These are phyloP conservation scores for Ascochyta pisi DNA, from an alignment of 2,329 filamentous ascomycete species.

Conservation along the genomic window DNA sequence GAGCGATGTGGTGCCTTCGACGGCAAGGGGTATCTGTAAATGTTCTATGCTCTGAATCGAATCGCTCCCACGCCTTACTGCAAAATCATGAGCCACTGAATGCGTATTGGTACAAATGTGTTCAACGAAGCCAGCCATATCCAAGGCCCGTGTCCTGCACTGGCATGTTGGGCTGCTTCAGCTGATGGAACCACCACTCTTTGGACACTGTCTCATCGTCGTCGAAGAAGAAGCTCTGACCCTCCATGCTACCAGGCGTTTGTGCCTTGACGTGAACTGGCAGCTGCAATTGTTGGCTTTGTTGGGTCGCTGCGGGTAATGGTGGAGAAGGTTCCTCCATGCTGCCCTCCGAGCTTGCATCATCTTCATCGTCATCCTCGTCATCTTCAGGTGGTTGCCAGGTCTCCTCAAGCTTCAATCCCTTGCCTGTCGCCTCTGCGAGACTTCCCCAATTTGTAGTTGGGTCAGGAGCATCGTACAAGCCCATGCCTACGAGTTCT, in stretches of 20 bases:
- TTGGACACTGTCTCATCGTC: conserved; percentile 48
- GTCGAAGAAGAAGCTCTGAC: conserved; percentile 52
- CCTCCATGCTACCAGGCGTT: conserved; percentile 44
- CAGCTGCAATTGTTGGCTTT: conserved; percentile 29
- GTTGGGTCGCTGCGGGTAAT: conserved; percentile 29
- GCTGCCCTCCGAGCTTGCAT: conserved; percentile 53
- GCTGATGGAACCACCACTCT: conserved; percentile 52
- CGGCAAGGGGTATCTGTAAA: conserved; percentile 42
- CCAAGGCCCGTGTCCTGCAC: conserved; percentile 49
- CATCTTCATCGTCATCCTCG: conserved; percentile 54
- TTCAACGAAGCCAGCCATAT: conserved; percentile 47
- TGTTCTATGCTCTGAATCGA: conserved; percentile 18
- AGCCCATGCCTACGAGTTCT: conserved; percentile 80
- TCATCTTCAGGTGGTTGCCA: conserved; percentile 68
- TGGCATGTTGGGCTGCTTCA: conserved; percentile 46
- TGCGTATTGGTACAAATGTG: conserved; percentile 10
- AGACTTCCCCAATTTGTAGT: conserved; percentile 60
- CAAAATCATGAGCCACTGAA: conserved; percentile 29
- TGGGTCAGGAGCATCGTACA: conserved; percentile 76
- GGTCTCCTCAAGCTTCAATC: conserved; percentile 80
- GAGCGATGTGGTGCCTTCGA: conserved; percentile 36
- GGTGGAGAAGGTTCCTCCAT: conserved; percentile 45
- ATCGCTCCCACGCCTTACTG: conserved; percentile 41
- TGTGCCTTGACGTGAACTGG: conserved; percentile 39
- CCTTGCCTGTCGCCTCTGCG: conserved; percentile 67